These are phyloP conservation scores for Calonectria montana DNA, from an alignment of 2,329 filamentous ascomycete genomes.

Conservation along the genomic window DNA sequence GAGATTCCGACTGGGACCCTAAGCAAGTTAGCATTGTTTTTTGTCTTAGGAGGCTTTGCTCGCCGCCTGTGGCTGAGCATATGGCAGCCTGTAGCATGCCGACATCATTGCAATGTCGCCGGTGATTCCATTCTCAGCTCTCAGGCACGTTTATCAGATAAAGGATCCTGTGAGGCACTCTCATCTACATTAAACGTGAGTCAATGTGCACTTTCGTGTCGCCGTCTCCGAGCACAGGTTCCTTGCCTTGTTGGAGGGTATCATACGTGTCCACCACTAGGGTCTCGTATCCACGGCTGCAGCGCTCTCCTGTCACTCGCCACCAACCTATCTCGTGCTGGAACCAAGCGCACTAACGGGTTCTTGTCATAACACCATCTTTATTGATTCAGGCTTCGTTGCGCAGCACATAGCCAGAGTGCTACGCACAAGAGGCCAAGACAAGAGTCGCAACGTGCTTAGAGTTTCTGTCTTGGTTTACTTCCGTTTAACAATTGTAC, in stretches of 20 bases:
- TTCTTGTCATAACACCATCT: background rate
- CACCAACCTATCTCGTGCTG: background rate
- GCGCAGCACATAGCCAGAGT: background rate
- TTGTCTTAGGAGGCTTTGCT: background rate
- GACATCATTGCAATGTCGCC: background rate
- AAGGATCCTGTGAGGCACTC: background rate
- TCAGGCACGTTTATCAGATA: background rate
- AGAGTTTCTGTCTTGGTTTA: background rate
- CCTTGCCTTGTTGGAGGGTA: background rate
- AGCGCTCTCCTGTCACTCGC: background rate
- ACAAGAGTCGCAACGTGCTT: background rate
- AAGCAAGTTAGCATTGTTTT: background rate
- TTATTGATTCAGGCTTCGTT: background rate
- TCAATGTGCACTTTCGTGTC: background rate
- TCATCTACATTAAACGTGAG: background rate
- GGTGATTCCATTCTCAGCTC: background rate
- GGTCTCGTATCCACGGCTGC: background rate
- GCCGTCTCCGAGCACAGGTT: background rate
- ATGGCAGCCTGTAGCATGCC: background rate
- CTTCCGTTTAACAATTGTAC: background rate
- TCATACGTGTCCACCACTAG: conserved; percentile 5
- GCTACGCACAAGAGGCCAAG: background rate
- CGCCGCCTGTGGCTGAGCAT: background rate
- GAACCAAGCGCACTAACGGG: background rate
- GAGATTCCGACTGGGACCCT: background rate